Conservation (phyloP, 805 yeast species). For the Starmerella asiatica region DNA sequence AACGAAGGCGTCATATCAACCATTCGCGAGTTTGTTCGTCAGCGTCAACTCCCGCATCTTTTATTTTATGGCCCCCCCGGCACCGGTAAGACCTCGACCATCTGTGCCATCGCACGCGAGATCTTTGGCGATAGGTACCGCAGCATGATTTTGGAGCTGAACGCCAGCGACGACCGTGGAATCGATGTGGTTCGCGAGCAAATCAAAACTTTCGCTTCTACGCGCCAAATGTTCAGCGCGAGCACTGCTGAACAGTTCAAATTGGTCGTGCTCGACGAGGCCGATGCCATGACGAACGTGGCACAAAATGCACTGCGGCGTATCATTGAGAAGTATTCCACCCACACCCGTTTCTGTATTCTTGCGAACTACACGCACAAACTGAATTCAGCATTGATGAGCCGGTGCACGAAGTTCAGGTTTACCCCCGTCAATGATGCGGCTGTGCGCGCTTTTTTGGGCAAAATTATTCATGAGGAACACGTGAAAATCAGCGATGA, state of each 20-base stretch:
- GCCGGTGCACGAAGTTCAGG: conserved; percentile 90
- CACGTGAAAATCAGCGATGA: conserved; percentile 41
- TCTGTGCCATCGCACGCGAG: conserved; percentile 77
- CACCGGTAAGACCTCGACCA: conserved; percentile 83
- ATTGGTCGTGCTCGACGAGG: conserved; percentile 85
- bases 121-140: conserved; percentile 70
- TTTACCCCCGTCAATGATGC: conserved; percentile 64
- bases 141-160: conserved; percentile 86
- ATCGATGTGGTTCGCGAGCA: conserved; percentile 95
- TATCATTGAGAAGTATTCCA: conserved; percentile 85
- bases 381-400: conserved; percentile 82
- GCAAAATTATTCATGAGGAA: conserved; percentile 58
- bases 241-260: conserved; percentile 55
- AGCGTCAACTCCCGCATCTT: conserved; percentile 77
- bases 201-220: conserved; percentile 90
- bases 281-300: conserved; percentile 93
- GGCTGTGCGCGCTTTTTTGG: conserved; percentile 57
- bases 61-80: conserved; percentile 94
- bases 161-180: conserved; percentile 97
- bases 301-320: conserved; percentile 93
- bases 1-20: conserved; percentile 78
- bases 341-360: conserved; percentile 89
- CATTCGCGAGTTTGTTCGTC: conserved; percentile 68
- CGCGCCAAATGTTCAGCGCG: conserved; percentile 68
- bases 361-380: conserved; percentile 94